Base-by-base conservation (phyloP, 176 grass and related monocot species). In the Cenchrus fungigraminus region DNA sequence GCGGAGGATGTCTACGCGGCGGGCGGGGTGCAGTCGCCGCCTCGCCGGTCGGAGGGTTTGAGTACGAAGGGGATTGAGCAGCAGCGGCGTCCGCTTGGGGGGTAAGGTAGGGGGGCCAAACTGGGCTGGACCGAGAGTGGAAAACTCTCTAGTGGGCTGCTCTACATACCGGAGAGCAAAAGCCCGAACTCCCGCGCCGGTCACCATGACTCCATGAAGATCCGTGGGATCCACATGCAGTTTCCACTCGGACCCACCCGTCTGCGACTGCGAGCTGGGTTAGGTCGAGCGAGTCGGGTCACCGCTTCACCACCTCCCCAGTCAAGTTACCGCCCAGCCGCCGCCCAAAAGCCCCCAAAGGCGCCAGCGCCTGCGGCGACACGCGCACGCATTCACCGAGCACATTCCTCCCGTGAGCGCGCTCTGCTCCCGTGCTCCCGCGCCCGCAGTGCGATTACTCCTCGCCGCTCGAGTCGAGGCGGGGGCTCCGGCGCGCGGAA, bases 331-430 rank as follows among this genome's bases (percentile, higher is more conserved):
- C 73, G 58, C 52, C 47, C 57, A 37, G 71, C 47, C 60, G 49
- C 44, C 7, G 28, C n/a, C 69, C 20, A 6, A 47, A 4, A 71
- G 31, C 53, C 46, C 43, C 66, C 64, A 20, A 79, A 72, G 20
- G 56, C 20, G 46, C 20, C 63, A 52, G 31, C 15, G 40, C 42
- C 67, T 19, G 46, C 46, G 43, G 81, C 46, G 22, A 8, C 84
- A 50, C 67, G 76, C 84, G 65, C 29, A 71, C 75, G 84, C 65
- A 49, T 15, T 16, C 73, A 77, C 56, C 73, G 51, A 85, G 37
- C 51, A 12, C 83, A 47, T 46, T 9, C 31, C 50, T 49, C 22
- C 15, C 50, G 51, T 31, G 20, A 66, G 37, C 42, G 50, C 64
- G 51, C 50, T 8, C 49, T 17, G 6, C 43, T 60, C 8, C 57